Conservation (phyloP, 192 early-diverging fungal species). For the Coemansia aciculifera region DNA sequence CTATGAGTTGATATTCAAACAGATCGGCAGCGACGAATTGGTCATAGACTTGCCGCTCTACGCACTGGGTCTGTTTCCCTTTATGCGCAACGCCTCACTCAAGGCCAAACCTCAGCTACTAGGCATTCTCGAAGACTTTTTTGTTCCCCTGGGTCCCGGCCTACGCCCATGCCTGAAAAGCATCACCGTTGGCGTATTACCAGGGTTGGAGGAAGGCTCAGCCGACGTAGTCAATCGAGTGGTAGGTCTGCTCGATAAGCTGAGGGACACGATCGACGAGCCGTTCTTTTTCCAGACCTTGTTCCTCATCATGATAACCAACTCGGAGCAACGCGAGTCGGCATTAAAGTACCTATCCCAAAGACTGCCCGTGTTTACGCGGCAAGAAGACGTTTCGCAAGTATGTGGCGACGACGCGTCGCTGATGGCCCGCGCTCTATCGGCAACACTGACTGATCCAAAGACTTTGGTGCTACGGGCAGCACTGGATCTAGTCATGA, state of each 20-base stretch:
- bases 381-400: constrained; percentile 66
- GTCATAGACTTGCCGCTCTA: constrained; percentile 81
- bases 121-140: constrained; percentile 70
- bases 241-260: constrained; percentile 61
- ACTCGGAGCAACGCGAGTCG: constrained; percentile 64
- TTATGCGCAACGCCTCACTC: constrained; percentile 80
- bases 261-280: constrained; percentile 68
- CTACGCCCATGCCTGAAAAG: constrained; percentile 78
- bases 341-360: constrained; percentile 78
- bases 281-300: constrained; percentile 80
- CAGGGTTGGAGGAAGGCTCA: constrained; percentile 86
- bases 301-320: constrained; percentile 78
- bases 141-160: constrained; percentile 68
- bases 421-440: constrained; percentile 75
- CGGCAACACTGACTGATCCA: constrained; percentile 70
- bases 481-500: constrained; percentile 79
- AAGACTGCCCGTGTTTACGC: constrained; percentile 60
- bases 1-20: constrained; percentile 75
- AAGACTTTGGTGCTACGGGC: constrained; percentile 80
- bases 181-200: constrained; percentile 76
- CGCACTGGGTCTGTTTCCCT: constrained; percentile 88
- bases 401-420: constrained; percentile 69
- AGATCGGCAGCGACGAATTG: constrained; percentile 70
- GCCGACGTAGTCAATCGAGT: constrained; percentile 82
- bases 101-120: constrained; percentile 85